Evolutionary conservation across 805 yeast species (phyloP), one percentile per base, ranked within the genome.

Genomic region (Yarrowia sp.): DNA sequence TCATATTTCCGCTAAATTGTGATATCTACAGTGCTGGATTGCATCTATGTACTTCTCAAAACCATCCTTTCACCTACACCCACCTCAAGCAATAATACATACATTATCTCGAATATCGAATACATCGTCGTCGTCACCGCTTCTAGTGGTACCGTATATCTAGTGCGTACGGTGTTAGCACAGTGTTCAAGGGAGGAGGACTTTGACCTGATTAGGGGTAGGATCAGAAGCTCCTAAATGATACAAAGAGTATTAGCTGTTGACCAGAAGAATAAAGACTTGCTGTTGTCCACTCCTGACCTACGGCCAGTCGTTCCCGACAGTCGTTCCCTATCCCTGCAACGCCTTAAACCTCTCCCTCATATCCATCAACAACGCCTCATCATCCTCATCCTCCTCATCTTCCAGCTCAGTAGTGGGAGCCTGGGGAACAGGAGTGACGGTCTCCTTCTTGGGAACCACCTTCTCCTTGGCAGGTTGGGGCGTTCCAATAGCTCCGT

Each of bases 341-440:
- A 94, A 79, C 0, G 97, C 98, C 74, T 83, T 87, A 58, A 94
- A 82, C 70, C 98, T 82, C 75, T 93, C 94, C 73, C 97, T 84
- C 98, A 95, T 94, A 73, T 89, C 92, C 72, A 86, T 86, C 68
- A 94, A 80, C 74, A 91, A 86, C 70, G 86, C 89, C 71, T 87
- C 89, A 70, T 92, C 94, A 48, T 89, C 93, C 19, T 84, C 90
- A 16, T 80, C 85, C 38, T 78, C 80, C 61, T 79, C 82, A 16
- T 82, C 88, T 16, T 69, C 75, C 12, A 66, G 70, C 40, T 64
- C 70, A 19, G 67, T 71, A 12, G 56, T 69, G n/a, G 71, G 71
- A 3, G 70, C 65, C 32, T 74, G 74, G 56, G 72, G 75, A 3
- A 74, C 76, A 11, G 52, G 52, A 1, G 49, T 26, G 19, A 45